Conservation (phyloP, 116 monocot genomes). For the Iris pallida region DNA sequence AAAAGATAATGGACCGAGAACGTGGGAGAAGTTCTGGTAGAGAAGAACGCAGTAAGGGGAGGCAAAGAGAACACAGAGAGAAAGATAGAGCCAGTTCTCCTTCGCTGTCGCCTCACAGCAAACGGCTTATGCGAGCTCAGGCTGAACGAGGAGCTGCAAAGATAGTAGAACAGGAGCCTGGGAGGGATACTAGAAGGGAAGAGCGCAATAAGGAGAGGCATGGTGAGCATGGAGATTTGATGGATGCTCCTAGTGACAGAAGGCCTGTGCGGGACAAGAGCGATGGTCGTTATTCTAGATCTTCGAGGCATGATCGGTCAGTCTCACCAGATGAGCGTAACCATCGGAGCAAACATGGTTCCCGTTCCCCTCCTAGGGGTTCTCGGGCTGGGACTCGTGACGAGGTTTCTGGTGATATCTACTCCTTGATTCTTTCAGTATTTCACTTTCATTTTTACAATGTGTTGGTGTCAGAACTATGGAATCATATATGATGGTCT, state of each 20-base stretch:
- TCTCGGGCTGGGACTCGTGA: constrained; percentile 35
- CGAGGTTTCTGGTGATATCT: constrained; percentile 76
- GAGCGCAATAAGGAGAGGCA: constrained; percentile 28
- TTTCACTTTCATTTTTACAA: background rate
- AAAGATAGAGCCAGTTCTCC: constrained; percentile 5
- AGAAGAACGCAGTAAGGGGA: constrained; percentile 25
- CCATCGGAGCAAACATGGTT: constrained; percentile 23
- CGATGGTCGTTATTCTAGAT: constrained; percentile 21
- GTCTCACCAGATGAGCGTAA: constrained; percentile 23
- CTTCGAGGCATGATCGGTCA: constrained; percentile 32
- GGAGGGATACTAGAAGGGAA: constrained; percentile 21
- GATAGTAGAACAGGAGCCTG: constrained; percentile 11
- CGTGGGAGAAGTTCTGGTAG: constrained; percentile 13
- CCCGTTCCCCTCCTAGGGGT: constrained; percentile 32
- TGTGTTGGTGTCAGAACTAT: background rate
- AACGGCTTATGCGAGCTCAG: constrained; percentile 24
- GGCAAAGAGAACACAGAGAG: constrained; percentile 15
- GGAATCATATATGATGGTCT: background rate
- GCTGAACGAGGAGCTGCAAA: constrained; percentile 19
- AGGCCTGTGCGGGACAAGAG: constrained; percentile 14
- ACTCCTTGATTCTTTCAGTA: constrained; percentile 10
- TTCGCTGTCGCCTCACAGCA: constrained; percentile 30
- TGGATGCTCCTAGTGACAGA: constrained; percentile 18
- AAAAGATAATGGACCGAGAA: constrained; percentile 11
- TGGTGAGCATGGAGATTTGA: constrained; percentile 19